These are phyloP conservation scores for Melocanna baccifera DNA, from an alignment of 176 grass and related monocot species.

Conservation along the genomic window DNA sequence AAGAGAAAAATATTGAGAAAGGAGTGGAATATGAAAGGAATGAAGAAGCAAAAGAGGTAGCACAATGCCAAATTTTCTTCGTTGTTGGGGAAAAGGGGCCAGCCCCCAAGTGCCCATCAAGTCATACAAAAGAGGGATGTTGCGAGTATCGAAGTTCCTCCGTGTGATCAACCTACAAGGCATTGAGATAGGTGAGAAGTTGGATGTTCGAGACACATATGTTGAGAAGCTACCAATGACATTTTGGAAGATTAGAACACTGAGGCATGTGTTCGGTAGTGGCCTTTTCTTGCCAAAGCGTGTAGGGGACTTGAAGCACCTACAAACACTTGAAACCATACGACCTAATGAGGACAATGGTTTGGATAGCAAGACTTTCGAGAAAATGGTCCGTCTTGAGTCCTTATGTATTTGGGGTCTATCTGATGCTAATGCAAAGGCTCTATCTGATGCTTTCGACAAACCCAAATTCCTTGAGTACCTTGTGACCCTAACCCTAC, in stretches of 20 bases:
- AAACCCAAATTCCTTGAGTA: slow-evolving; percentile 15
- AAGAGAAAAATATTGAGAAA: no score
- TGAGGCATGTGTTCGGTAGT: slow-evolving; percentile 24
- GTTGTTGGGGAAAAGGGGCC: no score
- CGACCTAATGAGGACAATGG: not conserved
- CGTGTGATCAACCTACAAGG: slow-evolving; percentile 23
- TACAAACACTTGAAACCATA: slow-evolving; percentile 26
- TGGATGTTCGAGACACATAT: slow-evolving; percentile 11
- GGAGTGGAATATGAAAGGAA: no score
- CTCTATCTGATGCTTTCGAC: not conserved
- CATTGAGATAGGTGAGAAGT: slow-evolving; percentile 6
- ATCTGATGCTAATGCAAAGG: not conserved
- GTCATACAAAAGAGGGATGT: no score
- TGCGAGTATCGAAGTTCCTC: slow-evolving; percentile 5
- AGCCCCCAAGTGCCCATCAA: no score
- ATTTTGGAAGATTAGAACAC: slow-evolving; percentile 17
- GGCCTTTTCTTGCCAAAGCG: not conserved
- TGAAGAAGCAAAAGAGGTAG: no score
- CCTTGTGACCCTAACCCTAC: slow-evolving; percentile 11
- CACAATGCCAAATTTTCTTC: no score
- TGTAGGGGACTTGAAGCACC: not conserved
- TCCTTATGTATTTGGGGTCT: not conserved
- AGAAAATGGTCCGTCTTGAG: not conserved
- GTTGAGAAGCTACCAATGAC: not conserved
- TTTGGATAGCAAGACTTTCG: slow-evolving; percentile 14